These are phyloP conservation scores for Elaeis oleifera DNA, from an alignment of 202 grass and related monocot species.

Conservation along the genomic window DNA sequence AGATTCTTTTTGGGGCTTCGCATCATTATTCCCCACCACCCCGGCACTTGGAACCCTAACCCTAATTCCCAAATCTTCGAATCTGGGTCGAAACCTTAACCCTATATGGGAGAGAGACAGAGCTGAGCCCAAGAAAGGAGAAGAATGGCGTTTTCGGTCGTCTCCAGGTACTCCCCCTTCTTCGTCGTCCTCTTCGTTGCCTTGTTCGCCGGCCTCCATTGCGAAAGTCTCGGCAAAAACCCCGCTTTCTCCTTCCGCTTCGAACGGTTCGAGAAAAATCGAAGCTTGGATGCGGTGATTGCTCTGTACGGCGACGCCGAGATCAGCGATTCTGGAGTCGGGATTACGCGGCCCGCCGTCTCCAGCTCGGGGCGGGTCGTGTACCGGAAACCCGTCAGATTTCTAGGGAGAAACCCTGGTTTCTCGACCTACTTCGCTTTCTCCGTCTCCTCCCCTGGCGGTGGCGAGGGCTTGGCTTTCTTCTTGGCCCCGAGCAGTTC, in stretches of 20 bases:
- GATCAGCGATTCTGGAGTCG: slow-evolving; percentile 23
- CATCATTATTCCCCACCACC: too few species aligned
- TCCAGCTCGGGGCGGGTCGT: slow-evolving; percentile 27
- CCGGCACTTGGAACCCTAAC: too few species aligned
- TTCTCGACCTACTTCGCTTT: slow-evolving; percentile 88
- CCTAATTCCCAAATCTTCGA: too few species aligned
- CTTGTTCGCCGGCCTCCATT: too few species aligned
- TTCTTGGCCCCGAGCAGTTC: slow-evolving; percentile 32
- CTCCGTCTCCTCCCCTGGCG: slow-evolving; percentile 19
- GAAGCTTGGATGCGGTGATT: slow-evolving; percentile 26
- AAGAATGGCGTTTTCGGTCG: too few species aligned
- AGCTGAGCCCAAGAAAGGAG: too few species aligned
- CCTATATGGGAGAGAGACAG: too few species aligned
- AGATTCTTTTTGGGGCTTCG: too few species aligned
- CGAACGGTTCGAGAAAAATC: slow-evolving; percentile 42
- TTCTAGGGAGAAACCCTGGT: slow-evolving; percentile 4
- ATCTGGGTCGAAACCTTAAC: too few species aligned
- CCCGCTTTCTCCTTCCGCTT: slow-evolving; percentile 38
- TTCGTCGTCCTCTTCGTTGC: too few species aligned
- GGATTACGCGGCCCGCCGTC: slow-evolving; percentile 24
- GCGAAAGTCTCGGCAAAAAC: too few species aligned
- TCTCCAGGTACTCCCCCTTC: too few species aligned
- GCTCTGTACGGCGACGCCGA: slow-evolving; percentile 34
- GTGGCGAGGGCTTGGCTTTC: slow-evolving; percentile 30
- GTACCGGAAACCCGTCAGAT: slow-evolving; percentile 34